phyloP scores from a whole-genome alignment of 2,329 filamentous ascomycete species.

The Pestalotiopsis sp. region DNA sequence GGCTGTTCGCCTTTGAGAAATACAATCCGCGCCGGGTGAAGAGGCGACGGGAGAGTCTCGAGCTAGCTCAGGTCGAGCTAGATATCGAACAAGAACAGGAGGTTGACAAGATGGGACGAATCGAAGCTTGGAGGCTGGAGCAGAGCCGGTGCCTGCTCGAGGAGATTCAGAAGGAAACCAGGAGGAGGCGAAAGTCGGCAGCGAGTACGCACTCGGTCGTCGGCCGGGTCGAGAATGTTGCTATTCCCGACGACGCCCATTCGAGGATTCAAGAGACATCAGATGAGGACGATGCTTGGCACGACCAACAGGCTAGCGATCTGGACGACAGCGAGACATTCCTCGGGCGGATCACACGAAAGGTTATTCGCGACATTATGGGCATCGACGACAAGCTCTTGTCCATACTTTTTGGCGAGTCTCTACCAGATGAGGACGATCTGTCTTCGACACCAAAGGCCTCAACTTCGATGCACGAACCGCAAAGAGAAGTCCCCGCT shows the following conservation, averaged over 20 bases:
- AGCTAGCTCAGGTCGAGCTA: constrained; percentile 51
- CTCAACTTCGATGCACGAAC: constrained; percentile 33
- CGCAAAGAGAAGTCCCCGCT: constrained; percentile 27
- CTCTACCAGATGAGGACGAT: constrained; percentile 58
- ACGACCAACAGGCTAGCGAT: constrained; percentile 52
- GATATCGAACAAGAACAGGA: constrained; percentile 62
- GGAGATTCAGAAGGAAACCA: constrained; percentile 86
- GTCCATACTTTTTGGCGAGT: constrained; percentile 84
- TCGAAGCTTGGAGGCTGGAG: constrained; percentile 90
- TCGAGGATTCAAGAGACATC: constrained; percentile 40
- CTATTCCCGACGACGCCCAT: constrained; percentile 28
- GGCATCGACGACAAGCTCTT: constrained; percentile 87
- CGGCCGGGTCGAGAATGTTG: constrained; percentile 33
- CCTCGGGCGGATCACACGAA: constrained; percentile 80
- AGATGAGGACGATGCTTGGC: constrained; percentile 45
- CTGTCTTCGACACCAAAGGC: constrained; percentile 51
- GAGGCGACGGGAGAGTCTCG: constrained; percentile 55
- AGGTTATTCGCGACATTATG: constrained; percentile 85
- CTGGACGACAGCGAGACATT: constrained; percentile 64
- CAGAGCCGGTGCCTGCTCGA: constrained; percentile 85
- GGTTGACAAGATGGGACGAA: constrained; percentile 76
- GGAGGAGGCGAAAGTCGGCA: constrained; percentile 58
- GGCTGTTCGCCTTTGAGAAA: constrained; percentile 86
- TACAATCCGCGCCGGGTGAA: constrained; percentile 74
- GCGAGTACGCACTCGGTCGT: constrained; percentile 23